Evolutionary conservation across 768 basidiomycete genomes (phyloP), one percentile per base, ranked within the genome.

Genomic region (Thelephora ganbajun): DNA sequence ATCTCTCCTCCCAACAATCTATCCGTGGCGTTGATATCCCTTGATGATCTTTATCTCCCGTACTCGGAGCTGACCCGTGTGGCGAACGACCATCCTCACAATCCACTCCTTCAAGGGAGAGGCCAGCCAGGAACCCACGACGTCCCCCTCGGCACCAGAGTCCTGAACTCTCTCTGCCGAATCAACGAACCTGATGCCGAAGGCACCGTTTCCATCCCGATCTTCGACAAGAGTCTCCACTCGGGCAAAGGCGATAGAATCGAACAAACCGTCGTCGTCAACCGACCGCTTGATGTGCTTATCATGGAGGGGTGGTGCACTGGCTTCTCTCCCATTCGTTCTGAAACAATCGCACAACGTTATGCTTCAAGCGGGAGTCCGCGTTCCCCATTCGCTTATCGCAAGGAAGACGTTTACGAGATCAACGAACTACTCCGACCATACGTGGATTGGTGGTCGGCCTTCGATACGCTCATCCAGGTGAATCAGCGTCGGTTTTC

Each of bases 221-320:
- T 74, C 16, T 98, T 92, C 59, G 90, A 97, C 56, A 98, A 98
- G 69, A 84, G 83, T 53, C 60, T 83, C 39, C 77, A 74, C 56
- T 62, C 66, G 35, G 94, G 94, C 2, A 72, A 87, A 63, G 94
- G 94, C 0, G 94, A 98, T 62, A 80, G 94, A 12, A 57, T 77
- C 1, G 64, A 69, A 0, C 64, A 66, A 34, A 73, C 75, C 13
- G 58, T 63, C 1, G 53, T 66, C 1, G 67, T 90, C 5, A 33
- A 66, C 52, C 58, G 69, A 58, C 72, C 72, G 0, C 51, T 83
- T 5, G 89, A 99, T 58, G 67, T 98, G 12, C 82, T 98, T 44
- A 72, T 99, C 44, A 66, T 99, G 44, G 96, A 99, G 66, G 96
- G 96, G 9, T 99, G 96, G 96, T 91, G 83, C 63, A 77, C 86